Base-by-base conservation (phyloP, 1,284 basidiomycete genomes). In the Heterobasidion annosum region DNA sequence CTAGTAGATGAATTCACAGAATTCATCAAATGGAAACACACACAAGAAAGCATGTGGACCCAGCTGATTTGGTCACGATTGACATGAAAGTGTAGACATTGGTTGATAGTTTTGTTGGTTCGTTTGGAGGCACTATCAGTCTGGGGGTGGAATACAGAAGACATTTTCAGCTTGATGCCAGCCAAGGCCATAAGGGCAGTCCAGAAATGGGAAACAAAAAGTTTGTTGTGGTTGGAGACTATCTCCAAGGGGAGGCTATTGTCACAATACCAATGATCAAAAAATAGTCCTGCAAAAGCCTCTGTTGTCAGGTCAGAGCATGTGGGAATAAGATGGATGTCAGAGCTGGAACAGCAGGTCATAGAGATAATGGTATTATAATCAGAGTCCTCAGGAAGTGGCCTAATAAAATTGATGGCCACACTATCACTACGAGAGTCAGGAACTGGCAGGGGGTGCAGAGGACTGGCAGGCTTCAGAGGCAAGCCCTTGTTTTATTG, bases 1-100 rank as follows among this genome's bases (percentile, higher is more conserved):
- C 56, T 59, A 18, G 65, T 70, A 6, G 66, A 55, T 57, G 37
- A 40, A 19, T 54, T 68, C 6, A 59, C 47, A 0, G 62, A 56
- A 47, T 69, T 70, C 61, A 73, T 72, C 58, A 67, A 65, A 0
- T 61, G 58, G 53, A 73, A 73, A 46, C 66, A 62, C 1, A 70
- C 66, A 2, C 63, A 25, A 0, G 68, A 65, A 0, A 73, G 61
- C 2, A 63, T 58, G 0, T 54, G 32, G 0, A 54, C 52, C 73
- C 73, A 74, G 46, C 70, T 58, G 48, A 56, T 55, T 50, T 73
- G 72, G 32, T 66, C 43, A 53, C 67, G 62, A 48, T 65, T 55
- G 34, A 64, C 57, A 51, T 64, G 64, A 32, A 56, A 59, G 5
- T 61, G 61, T 4, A 70, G 52, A 45, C 55, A 56, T 32, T 65